Conservation (phyloP, 192 early-diverging fungal genomes). For the Dispira parvispora region DNA sequence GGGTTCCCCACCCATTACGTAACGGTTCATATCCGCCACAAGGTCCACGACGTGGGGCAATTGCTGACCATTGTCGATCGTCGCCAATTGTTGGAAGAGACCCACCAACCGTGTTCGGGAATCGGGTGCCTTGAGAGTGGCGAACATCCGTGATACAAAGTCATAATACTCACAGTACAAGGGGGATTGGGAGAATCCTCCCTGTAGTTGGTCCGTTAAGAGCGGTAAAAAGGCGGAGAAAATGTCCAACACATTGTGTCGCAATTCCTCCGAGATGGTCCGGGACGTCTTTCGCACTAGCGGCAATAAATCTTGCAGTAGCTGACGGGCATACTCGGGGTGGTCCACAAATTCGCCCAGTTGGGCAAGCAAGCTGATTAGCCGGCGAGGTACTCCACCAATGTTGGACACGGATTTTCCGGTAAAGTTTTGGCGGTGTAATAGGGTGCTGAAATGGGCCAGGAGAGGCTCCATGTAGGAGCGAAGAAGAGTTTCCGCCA, state of each 20-base stretch:
- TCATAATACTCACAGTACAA: slow-evolving; percentile 44
- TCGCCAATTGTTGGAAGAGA: slow-evolving; percentile 45
- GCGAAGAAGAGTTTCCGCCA: slow-evolving; percentile 29
- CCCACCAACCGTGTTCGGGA: slow-evolving; percentile 42
- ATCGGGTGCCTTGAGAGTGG: slow-evolving; percentile 37
- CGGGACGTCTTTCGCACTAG: slow-evolving; percentile 51
- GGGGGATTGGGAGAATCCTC: slow-evolving; percentile 14
- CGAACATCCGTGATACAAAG: slow-evolving; percentile 52
- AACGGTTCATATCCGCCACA: slow-evolving; percentile 44
- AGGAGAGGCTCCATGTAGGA: slow-evolving; percentile 38
- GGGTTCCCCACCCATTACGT: slow-evolving; percentile 36
- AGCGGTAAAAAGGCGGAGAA: slow-evolving; percentile 61
- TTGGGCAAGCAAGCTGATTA: slow-evolving; percentile 65
- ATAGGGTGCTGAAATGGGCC: slow-evolving; percentile 18
- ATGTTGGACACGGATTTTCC: background rate
- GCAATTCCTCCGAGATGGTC: slow-evolving; percentile 59
- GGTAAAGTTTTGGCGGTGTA: background rate
- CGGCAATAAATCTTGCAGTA: slow-evolving; percentile 72
- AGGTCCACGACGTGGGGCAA: slow-evolving; percentile 60
- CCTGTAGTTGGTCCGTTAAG: slow-evolving; percentile 31
- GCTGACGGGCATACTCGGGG: slow-evolving; percentile 39
- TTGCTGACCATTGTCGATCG: slow-evolving; percentile 57
- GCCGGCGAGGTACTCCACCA: slow-evolving; percentile 31
- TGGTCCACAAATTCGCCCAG: slow-evolving; percentile 55
- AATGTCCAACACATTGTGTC: slow-evolving; percentile 68